phyloP scores from a whole-genome alignment of 345 rosid genomes.

The Brassica napus region Da-Ae NC_063446.1:1725501-1726000 shows the following conservation, averaged over 20 bases:
- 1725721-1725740: constrained; percentile 4
- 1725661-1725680: constrained; percentile 11
- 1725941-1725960: neutral
- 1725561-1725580: constrained; percentile 26
- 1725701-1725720: neutral
- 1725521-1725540: constrained; percentile 37
- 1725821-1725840: constrained; percentile 7
- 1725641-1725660: constrained; percentile 14
- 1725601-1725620: constrained; percentile 12
- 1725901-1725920: neutral
- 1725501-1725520: constrained; percentile 25
- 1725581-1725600: constrained; percentile 31
- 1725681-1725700: neutral
- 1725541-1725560: constrained; percentile 14
- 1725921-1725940: too few species aligned
- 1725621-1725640: constrained; percentile 5
- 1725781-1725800: constrained; percentile 22
- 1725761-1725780: constrained; percentile 4
- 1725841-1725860: neutral
- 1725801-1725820: neutral
- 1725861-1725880: neutral
- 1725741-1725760: constrained; percentile 26
- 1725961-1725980: too few species aligned
- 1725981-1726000: too few species aligned
- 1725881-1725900: neutral